Evolutionary conservation across 2,329 filamentous ascomycete species (phyloP).

Genomic region (Alternaria postmessia): DNA sequence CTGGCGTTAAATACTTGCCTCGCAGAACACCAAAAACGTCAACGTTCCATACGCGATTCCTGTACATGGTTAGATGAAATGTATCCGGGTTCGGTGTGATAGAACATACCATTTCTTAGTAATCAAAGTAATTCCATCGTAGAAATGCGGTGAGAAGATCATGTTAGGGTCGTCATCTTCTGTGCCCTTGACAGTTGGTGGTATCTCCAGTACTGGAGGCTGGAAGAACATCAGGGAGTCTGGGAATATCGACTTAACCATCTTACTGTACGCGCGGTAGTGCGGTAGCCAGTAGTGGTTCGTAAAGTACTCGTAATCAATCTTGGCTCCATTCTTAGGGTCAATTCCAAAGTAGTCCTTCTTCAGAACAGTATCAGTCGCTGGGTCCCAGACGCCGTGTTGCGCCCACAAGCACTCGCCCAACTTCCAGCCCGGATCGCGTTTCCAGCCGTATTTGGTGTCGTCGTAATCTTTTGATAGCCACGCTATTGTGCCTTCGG

Average conservation of each 20-base stretch:
- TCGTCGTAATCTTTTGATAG: conserved; percentile 84
- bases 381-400: conserved; percentile 92
- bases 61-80: conserved; percentile 36
- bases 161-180: conserved; percentile 87
- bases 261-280: conserved; percentile 77
- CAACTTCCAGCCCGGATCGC: conserved; percentile 86
- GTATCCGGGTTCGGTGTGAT: too few species aligned
- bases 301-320: conserved; percentile 87
- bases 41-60: conserved; percentile 94
- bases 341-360: conserved; percentile 89
- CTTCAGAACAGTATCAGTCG: conserved; percentile 75
- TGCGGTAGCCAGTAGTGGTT: conserved; percentile 91
- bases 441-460: conserved; percentile 85
- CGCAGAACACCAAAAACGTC: conserved; percentile 92
- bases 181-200: conserved; percentile 86
- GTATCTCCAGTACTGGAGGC: conserved; percentile 89
- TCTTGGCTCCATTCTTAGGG: conserved; percentile 73
- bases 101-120: conserved; percentile 84
- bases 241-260: conserved; percentile 77
- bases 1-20: conserved; percentile 85
- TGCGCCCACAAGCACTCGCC: conserved; percentile 98
- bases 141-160: conserved; percentile 94
- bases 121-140: conserved; percentile 95
- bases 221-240: conserved; percentile 90
- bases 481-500: conserved; percentile 86